Conservation (phyloP, 805 yeast genomes). For the Ogataea ramenticola region DNA sequence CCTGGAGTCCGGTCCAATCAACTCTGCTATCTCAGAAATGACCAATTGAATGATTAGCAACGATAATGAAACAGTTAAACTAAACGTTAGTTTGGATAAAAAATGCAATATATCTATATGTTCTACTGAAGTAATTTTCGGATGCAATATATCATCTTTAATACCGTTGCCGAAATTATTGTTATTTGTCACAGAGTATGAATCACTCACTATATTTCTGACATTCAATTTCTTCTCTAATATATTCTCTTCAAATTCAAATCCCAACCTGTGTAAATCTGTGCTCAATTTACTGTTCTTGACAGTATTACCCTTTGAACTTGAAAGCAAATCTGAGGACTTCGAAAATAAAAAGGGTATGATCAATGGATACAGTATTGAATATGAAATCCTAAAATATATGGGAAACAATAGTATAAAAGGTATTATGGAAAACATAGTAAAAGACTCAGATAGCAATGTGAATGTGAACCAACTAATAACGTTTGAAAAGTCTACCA, state of each 20-base stretch:
- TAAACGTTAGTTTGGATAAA: conserved; percentile 8
- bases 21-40: conserved; percentile 19
- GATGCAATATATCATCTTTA: too few relatives aligned
- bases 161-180: not conserved
- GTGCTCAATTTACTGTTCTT: not conserved
- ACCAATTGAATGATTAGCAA: conserved; percentile 22
- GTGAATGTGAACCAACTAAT: too few relatives aligned
- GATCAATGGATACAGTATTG: not conserved
- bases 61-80: conserved; percentile 19
- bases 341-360: not conserved
- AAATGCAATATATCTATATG: not conserved
- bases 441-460: not conserved
- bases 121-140: not conserved
- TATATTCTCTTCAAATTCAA: not conserved
- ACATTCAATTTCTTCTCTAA: not conserved
- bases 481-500: too few relatives aligned
- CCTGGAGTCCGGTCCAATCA: conserved; percentile 19
- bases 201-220: too few relatives aligned
- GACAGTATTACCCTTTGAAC: not conserved
- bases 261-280: not conserved
- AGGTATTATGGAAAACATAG: not conserved
- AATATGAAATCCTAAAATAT: not conserved
- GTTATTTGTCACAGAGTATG: not conserved
- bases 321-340: not conserved
- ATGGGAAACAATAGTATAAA: not conserved